Evolutionary conservation across 257 asterid genomes (phyloP), one percentile per base, ranked within the genome.

Genomic region (Plectranthus barbatus): DNA sequence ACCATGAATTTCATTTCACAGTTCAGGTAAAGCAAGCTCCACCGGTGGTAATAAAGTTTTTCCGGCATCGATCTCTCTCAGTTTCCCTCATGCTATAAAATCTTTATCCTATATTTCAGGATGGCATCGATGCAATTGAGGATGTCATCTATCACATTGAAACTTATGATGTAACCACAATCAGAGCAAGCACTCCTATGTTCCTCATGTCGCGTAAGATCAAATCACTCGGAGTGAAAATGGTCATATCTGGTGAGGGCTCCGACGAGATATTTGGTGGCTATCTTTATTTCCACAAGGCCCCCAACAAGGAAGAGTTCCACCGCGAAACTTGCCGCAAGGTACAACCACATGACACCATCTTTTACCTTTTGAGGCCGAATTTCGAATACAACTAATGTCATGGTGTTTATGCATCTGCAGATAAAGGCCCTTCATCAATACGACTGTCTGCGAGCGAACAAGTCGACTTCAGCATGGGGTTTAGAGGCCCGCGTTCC

Each of bases 241-340:
- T 93, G 96, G 99, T 93, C 13, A 56, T 93, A 36, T 90, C 99
- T 1, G 99, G 99, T 23, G 99, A 93, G 80, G 97, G 97, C n/a
- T 71, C 99, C n/a, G 99, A 93, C 21, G 99, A 93, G 85, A 72
- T 93, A 39, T 93, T 93, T 55, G 99, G 99, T 9, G 99, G 99
- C 12, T 93, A 93, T 77, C 79, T 84, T 52, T 88, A 93, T 76
- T 91, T 91, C 76, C 95, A 91, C 46, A 87, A 87, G 78, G 96
- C 96, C 10, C 97, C 97, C 19, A 90, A 83, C 85, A 85, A 90
- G 78, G 99, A 90, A 60, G 99, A 85, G 76, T 72, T 93, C 67
- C 97, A 93, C 58, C 78, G 72, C 0, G 97, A 93, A 69, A 90
- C 88, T 60, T 93, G 99, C 73, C 97, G 57, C 10, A 93, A 93